Evolutionary conservation across 2,329 filamentous ascomycete species (phyloP), one percentile per base, ranked within the genome.

Genomic region (Apiospora saccharicola): DNA sequence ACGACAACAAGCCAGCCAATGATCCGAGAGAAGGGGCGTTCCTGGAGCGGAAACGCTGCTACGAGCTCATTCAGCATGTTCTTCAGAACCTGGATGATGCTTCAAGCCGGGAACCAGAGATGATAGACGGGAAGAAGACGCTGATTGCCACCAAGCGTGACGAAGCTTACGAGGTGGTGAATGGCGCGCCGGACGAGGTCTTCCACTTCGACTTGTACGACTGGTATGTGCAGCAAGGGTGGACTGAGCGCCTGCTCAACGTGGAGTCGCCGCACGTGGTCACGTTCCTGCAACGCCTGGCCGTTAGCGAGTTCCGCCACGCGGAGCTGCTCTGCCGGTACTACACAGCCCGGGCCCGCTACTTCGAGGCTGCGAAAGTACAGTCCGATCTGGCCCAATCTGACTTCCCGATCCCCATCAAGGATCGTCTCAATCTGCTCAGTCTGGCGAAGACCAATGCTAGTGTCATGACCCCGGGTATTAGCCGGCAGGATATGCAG

Each of bases 201-300:
- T 99, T 99, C 85, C 93, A 98, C 81, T 97, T 94, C 74, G 94
- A 94, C 78, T 87, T 99, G n/a, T 99, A 98, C 80, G 95, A 98
- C 78, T 99, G 96, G 96, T 99, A 99, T 82, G 91, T 98, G 76
- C 84, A 89, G 71, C 92, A 95, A 80, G 92, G 93, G 24, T 95
- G 94, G 91, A 93, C 90, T 13, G 94, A 98, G 75, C 92, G 95
- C 19, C 89, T 99, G 41, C 89, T 99, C 46, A 91, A 92, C 47
- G 94, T 96, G 70, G 90, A 95, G 72, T 97, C 95, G 6, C 90
- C 92, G 0, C 95, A 95, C 78, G 94, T 98, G 37, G 89, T 97
- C 57, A 93, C 91, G 2, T 99, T 98, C 80, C 89, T 99, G 3
- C 88, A 94, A 78, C 91, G 93, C 70, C 92, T 94, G 73, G 93